A percentile compares a stretch with the other conserved stretches of the same genome.
These are phyloP conservation scores for Apiospora marii DNA, from an alignment of 2,329 filamentous ascomycete genomes.

Conservation along the genomic window DNA sequence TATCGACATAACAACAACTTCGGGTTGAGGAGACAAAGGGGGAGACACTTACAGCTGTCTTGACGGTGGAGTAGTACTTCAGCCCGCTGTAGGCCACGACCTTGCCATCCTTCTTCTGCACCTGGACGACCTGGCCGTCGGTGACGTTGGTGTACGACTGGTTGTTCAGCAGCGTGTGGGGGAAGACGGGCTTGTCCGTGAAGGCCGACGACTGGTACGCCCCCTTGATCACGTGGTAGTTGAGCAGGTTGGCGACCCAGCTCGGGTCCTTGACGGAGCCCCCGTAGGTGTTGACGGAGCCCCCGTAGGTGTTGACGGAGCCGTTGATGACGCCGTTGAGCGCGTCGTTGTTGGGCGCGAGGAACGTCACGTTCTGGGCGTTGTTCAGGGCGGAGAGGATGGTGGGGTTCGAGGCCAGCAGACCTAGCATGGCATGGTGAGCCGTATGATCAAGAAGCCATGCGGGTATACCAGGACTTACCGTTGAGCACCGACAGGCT, in stretches of 20 bases:
- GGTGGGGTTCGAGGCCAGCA: conserved; percentile 31
- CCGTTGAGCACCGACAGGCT: conserved; percentile 28
- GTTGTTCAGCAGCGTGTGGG: conserved; percentile 56
- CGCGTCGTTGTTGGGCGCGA: conserved; percentile 64
- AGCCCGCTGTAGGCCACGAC: conserved; percentile 62
- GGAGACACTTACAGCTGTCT: conserved; percentile 52
- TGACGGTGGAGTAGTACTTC: conserved; percentile 56
- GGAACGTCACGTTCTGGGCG: conserved; percentile 60
- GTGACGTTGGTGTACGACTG: conserved; percentile 63
- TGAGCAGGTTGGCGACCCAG: conserved; percentile 52
- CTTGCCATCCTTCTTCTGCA: conserved; percentile 47
- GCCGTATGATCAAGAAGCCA: neutral
- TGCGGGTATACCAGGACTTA: neutral
- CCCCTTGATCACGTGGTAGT: conserved; percentile 67
- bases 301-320: conserved; percentile 42
- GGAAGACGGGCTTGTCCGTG: conserved; percentile 41
- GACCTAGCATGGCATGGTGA: conserved; percentile 28
- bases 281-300: conserved; percentile 42
- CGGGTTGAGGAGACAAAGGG: neutral
- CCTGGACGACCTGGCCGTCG: conserved; percentile 64
- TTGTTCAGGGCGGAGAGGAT: conserved; percentile 29
- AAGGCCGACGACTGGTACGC: conserved; percentile 47
- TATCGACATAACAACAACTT: too few species aligned
- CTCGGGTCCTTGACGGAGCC: conserved; percentile 34
- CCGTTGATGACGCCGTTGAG: conserved; percentile 44